phyloP scores from a whole-genome alignment of 805 yeast genomes.

The Starmerella apicola region DNA sequence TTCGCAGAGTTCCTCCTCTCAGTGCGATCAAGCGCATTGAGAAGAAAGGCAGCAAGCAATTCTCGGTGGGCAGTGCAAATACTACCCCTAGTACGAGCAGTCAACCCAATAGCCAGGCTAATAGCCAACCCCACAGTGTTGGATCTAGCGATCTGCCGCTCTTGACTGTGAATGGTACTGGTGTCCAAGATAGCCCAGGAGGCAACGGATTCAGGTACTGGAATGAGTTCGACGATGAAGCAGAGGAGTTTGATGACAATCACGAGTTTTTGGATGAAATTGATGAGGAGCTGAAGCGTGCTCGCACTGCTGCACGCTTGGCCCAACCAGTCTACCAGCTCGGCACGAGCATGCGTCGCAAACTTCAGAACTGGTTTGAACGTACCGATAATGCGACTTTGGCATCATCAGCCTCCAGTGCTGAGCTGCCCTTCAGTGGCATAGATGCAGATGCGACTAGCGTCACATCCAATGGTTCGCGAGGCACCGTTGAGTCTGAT shows the following conservation, averaged over 20 bases:
- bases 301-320: conserved; percentile 25
- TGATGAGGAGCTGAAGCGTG: conserved; percentile 23
- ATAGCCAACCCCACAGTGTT: too few species aligned
- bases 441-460: neutral
- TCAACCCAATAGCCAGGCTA: too few species aligned
- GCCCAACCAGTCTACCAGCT: conserved; percentile 24
- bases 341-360: conserved; percentile 20
- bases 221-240: conserved; percentile 59
- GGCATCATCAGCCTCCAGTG: neutral
- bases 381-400: neutral
- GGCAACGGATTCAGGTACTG: conserved; percentile 43
- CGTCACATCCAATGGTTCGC: neutral
- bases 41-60: too few species aligned
- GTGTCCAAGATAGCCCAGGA: too few species aligned
- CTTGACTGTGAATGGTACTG: too few species aligned
- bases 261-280: conserved; percentile 25
- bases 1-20: conserved; percentile 29
- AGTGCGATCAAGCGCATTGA: too few species aligned
- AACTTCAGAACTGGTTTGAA: conserved; percentile 13
- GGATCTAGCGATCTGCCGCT: too few species aligned
- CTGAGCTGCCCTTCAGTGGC: neutral
- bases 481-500: conserved; percentile 3
- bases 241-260: conserved; percentile 30
- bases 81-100: too few species aligned
- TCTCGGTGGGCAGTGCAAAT: too few species aligned